Evolutionary conservation across 345 rosid genomes (phyloP), one percentile per base, ranked within the genome.

Genomic region (Angophora floribunda): DNA sequence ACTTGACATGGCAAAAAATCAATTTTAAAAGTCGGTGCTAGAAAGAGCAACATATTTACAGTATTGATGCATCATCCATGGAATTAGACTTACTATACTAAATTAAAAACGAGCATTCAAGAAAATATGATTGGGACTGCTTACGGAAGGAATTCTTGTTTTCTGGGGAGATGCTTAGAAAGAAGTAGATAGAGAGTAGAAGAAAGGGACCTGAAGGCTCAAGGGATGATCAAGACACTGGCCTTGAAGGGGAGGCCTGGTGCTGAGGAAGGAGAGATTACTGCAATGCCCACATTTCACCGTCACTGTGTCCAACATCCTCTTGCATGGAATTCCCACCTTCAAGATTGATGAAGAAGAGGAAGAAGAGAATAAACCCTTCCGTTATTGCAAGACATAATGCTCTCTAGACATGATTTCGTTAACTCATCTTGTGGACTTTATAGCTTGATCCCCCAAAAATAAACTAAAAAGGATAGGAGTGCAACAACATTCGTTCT

Each of bases 241-340:
- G 75, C 94, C 93, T 61, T 94, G 96, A 57, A 90, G 85, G 55
- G 99, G 97, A 93, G 99, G 95, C 80, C 95, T 94, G 41, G 98
- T 92, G 94, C 96, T 94, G 88, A 98, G 99, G 89, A 96, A 97
- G 22, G 99, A 96, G 61, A 98, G 96, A 92, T 97, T 95, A 88
- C 99, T 95, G 90, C 99, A 97, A 88, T 98, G 99, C 3, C 99
- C 99, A 53, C 99, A 98, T 90, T 97, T 98, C 92, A 98, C 99
- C 9, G 99, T 97, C 91, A 96, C 98, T 9, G 99, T 96, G 85
- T 97, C 99, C 88, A 97, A 93, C 96, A 94, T 87, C 89, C 97
- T 89, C 92, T 96, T 97, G 96, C 94, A 88, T 89, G 99, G 99
- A 90, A 98, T 95, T 88, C 98, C 99, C 47, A 98, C 99, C 99